Evolutionary conservation across 139 green algal species (phyloP).

Genomic region (Dunaliella primolecta): DNA sequence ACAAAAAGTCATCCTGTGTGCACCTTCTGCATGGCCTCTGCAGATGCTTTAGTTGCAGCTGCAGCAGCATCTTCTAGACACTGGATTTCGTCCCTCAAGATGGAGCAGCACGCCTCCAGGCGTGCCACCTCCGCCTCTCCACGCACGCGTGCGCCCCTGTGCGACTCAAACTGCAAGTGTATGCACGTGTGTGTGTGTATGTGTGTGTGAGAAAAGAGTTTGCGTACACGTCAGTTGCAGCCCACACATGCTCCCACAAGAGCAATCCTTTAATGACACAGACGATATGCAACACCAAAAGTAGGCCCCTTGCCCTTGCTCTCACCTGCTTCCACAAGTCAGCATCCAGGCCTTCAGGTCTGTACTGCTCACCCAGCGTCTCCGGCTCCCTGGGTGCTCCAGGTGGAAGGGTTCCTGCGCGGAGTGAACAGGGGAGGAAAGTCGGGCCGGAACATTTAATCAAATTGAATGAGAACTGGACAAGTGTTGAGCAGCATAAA

Average conservation of each 20-base stretch:
- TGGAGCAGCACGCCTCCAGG: conserved; percentile 6
- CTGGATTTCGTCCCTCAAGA: conserved; percentile 12
- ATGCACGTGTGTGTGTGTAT: background rate
- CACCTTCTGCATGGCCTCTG: background rate
- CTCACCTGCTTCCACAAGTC: conserved; percentile 37
- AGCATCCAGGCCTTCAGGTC: conserved; percentile 36
- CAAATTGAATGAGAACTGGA: too few relatives aligned
- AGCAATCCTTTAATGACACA: too few relatives aligned
- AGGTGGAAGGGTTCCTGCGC: background rate
- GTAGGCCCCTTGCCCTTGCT: background rate
- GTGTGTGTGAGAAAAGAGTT: too few relatives aligned
- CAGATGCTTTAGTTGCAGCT: background rate
- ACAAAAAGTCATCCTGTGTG: too few relatives aligned
- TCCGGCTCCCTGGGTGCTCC: conserved; percentile 10
- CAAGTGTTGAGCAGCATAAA: too few relatives aligned
- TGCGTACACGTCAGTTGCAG: too few relatives aligned
- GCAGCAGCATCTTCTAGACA: conserved; percentile 20
- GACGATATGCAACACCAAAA: too few relatives aligned
- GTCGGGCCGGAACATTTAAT: too few relatives aligned
- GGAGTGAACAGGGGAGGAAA: too few relatives aligned
- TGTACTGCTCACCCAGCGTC: conserved; percentile 6
- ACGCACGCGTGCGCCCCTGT: conserved; percentile 11
- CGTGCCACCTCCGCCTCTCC: conserved; percentile 23
- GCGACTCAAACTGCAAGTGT: conserved; percentile 7
- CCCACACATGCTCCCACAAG: too few relatives aligned